Evolutionary conservation across 805 yeast species (phyloP).

Genomic region (Sugiyamaella smithiae): DNA sequence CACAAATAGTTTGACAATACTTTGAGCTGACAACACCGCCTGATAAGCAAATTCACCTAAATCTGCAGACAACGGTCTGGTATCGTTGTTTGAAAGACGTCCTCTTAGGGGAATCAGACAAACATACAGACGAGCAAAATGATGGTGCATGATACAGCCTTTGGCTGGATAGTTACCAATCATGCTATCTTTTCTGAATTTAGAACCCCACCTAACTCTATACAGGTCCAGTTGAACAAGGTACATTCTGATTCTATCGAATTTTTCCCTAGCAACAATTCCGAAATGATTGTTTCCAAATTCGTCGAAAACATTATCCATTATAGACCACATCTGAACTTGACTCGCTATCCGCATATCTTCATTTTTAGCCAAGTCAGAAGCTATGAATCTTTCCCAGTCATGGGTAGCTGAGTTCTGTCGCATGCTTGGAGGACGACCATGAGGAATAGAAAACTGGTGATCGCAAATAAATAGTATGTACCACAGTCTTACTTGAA

Average conservation of each 20-base stretch:
- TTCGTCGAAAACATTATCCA: constrained; percentile 6
- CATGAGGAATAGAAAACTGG: constrained; percentile 12
- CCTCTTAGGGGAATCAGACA: constrained; percentile 9
- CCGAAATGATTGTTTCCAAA: constrained; percentile 1
- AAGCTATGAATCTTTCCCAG: constrained; percentile 1
- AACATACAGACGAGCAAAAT: constrained; percentile 11
- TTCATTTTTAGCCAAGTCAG: constrained; percentile 1
- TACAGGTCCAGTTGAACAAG: constrained; percentile 1
- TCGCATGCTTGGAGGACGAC: constrained; percentile 9
- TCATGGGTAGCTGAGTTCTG: constrained; percentile 1
- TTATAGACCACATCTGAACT: constrained; percentile 7
- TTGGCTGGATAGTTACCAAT: constrained; percentile 10
- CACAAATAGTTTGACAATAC: constrained; percentile 4
- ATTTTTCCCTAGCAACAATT: not conserved
- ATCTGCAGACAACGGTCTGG: constrained; percentile 1
- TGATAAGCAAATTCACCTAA: constrained; percentile 1
- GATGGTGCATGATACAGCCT: constrained; percentile 11
- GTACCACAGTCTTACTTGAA: not conserved
- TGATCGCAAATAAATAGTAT: constrained; percentile 14
- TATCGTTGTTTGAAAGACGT: not conserved
- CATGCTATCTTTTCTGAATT: not conserved
- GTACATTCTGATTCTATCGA: not conserved
- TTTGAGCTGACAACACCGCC: constrained; percentile 5
- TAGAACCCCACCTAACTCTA: not conserved
- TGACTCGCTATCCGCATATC: constrained; percentile 10